Conservation (phyloP, 2,329 filamentous ascomycete genomes). For the Pseudocercospora ulei region DNA sequence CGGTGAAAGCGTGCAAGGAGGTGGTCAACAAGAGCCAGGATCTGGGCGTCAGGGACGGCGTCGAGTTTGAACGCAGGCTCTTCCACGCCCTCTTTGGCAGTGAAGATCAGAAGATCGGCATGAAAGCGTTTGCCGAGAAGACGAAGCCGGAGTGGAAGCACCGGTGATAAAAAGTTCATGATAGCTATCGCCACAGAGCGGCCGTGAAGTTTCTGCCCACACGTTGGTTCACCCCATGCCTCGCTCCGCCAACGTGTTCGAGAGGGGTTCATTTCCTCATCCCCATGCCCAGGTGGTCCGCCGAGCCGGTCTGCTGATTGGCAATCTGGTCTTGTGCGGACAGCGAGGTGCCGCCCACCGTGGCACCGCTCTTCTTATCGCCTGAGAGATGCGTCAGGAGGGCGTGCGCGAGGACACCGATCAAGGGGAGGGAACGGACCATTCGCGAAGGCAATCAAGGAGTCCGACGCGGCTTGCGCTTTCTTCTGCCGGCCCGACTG, state of each 20-base stretch:
- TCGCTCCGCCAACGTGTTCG: no score
- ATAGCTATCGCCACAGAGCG: constrained; percentile 2
- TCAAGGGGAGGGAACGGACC: constrained; percentile 8
- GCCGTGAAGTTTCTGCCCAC: constrained; percentile 8
- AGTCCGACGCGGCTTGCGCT: constrained; percentile 25
- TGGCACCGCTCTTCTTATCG: constrained; percentile 23
- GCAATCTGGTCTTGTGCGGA: constrained; percentile 25
- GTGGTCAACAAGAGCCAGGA: constrained; percentile 99
- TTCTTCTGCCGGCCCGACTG: constrained; percentile 28
- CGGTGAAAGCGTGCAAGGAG: constrained; percentile 84
- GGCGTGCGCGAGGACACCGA: not conserved
- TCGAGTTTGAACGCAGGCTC: constrained; percentile 86
- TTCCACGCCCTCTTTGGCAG: constrained; percentile 93
- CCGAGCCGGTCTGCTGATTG: constrained; percentile 29
- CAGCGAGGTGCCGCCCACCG: constrained; percentile 24
- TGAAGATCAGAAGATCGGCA: constrained; percentile 85
- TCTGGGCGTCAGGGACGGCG: constrained; percentile 71
- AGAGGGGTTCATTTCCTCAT: constrained; percentile 24
- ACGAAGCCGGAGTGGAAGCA: constrained; percentile 84
- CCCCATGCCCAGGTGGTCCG: constrained; percentile 29
- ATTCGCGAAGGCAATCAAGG: constrained; percentile 24
- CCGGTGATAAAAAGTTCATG: constrained; percentile 36
- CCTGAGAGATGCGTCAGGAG: constrained; percentile 4
- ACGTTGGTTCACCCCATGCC: no score
- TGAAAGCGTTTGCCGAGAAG: constrained; percentile 94